Evolutionary conservation across 2,329 filamentous ascomycete species (phyloP).

Genomic region (Arthrocladium fulminans): DNA sequence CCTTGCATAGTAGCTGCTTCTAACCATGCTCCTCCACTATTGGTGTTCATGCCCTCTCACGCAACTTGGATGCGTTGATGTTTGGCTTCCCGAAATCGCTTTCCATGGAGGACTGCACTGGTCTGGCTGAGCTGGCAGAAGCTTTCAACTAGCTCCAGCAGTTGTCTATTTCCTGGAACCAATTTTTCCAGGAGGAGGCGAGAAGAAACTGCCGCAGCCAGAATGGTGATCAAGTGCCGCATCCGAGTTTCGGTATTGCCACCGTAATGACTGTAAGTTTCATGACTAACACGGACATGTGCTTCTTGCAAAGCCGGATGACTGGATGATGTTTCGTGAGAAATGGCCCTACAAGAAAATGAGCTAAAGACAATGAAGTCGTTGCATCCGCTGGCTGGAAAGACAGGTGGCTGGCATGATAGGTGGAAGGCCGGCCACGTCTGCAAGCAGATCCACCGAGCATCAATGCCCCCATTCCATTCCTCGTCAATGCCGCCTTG

Average conservation of each 20-base stretch:
- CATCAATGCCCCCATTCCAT: neutral
- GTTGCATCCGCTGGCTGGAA: constrained; percentile 8
- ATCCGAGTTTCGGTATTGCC: neutral
- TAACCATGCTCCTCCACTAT: neutral
- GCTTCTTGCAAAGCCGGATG: neutral
- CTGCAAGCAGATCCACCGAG: constrained; percentile 7
- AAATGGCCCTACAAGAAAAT: constrained; percentile 3
- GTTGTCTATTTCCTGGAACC: neutral
- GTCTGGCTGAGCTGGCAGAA: constrained; percentile 3
- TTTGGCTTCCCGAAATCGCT: neutral
- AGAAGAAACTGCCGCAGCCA: neutral
- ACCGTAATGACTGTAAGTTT: constrained; percentile 4
- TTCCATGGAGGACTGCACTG: neutral
- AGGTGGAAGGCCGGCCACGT: constrained; percentile 8
- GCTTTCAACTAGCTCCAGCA: neutral
- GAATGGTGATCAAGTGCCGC: neutral
- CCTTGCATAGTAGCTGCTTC: constrained; percentile 1
- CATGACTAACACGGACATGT: constrained; percentile 4
- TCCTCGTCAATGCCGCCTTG: constrained; percentile 4
- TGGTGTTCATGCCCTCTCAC: neutral
- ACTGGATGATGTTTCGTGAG: constrained; percentile 3
- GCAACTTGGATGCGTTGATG: constrained; percentile 1
- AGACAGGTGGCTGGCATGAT: constrained; percentile 8
- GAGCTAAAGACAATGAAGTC: neutral
- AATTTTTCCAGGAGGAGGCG: neutral